Conservation (phyloP, 495 filamentous ascomycete genomes). For the Penicillium desertorum region DNA sequence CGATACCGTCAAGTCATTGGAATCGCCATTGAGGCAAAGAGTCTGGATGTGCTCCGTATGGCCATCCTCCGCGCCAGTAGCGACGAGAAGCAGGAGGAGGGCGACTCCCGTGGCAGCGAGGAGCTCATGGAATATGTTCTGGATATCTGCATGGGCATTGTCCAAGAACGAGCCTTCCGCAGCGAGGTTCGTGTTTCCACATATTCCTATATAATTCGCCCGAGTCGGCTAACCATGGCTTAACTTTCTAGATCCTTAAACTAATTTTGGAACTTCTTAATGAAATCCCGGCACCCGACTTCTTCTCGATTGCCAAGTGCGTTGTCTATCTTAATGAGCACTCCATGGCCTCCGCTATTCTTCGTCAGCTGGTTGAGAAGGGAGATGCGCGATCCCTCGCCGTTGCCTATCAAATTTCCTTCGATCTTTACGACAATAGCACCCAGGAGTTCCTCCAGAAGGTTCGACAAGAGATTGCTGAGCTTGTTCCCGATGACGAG, state of each 20-base stretch:
- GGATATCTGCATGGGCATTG: constrained; percentile 95
- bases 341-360: constrained; percentile 83
- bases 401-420: constrained; percentile 94
- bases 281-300: constrained; percentile 87
- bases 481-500: constrained; percentile 52
- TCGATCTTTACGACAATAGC: constrained; percentile 96
- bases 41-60: constrained; percentile 81
- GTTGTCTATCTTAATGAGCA: constrained; percentile 95
- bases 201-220: constrained; percentile 1
- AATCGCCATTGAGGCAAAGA: constrained; percentile 94
- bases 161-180: constrained; percentile 87
- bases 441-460: constrained; percentile 95
- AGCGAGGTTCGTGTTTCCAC: constrained; percentile 57
- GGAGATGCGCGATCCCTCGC: constrained; percentile 74
- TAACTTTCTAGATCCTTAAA: constrained; percentile 65
- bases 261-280: constrained; percentile 85
- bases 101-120: constrained; percentile 65
- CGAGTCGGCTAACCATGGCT: constrained; percentile 22
- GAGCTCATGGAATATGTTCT: constrained; percentile 97
- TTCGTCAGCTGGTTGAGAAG: constrained; percentile 77
- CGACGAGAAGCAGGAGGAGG: constrained; percentile 69
- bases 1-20: constrained; percentile 97
- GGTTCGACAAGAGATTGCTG: constrained; percentile 77
- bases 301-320: constrained; percentile 97
- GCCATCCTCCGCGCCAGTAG: constrained; percentile 80